Conservation (phyloP, 2,329 filamentous ascomycete genomes). For the Trematosphaeria pertusa region DNA sequence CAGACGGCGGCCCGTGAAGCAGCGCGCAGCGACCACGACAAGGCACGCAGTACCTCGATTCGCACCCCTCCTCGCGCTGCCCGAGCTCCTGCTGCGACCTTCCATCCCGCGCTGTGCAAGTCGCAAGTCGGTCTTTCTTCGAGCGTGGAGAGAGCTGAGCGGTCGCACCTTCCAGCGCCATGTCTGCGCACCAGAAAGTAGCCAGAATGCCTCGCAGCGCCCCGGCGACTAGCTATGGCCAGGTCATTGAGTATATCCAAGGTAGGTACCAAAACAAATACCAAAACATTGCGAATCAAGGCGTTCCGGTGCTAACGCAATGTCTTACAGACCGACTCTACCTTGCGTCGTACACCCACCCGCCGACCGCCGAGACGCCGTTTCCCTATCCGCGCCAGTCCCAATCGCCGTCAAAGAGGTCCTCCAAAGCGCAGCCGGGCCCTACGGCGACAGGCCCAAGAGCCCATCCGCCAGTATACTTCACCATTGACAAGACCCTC, state of each 20-base stretch:
- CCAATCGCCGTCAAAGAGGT: slow-evolving; percentile 77
- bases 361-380: slow-evolving; percentile 79
- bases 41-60: slow-evolving; percentile 22
- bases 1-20: slow-evolving; percentile 24
- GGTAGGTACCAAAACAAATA: slow-evolving; percentile 65
- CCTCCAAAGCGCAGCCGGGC: slow-evolving; percentile 68
- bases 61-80: slow-evolving; percentile 22
- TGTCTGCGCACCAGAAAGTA: slow-evolving; percentile 36
- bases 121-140: slow-evolving; percentile 23
- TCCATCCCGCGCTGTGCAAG: slow-evolving; percentile 16
- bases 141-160: slow-evolving; percentile 8
- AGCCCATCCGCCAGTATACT: slow-evolving; percentile 79
- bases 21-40: slow-evolving; percentile 28
- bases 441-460: slow-evolving; percentile 62
- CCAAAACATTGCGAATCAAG: slow-evolving; percentile 29
- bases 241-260: slow-evolving; percentile 96
- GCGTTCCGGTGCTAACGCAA: no score
- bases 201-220: slow-evolving; percentile 40
- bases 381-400: slow-evolving; percentile 80
- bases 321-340: slow-evolving; percentile 81
- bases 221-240: slow-evolving; percentile 68
- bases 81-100: slow-evolving; percentile 25
- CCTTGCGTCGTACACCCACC: slow-evolving; percentile 86
- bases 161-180: slow-evolving; percentile 26
- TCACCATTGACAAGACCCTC: slow-evolving; percentile 89